A percentile compares a stretch with the other conserved stretches of the same genome.
phyloP scores from a whole-genome alignment of 169 alveolate species.

The Miamiensis avidus region DNA sequence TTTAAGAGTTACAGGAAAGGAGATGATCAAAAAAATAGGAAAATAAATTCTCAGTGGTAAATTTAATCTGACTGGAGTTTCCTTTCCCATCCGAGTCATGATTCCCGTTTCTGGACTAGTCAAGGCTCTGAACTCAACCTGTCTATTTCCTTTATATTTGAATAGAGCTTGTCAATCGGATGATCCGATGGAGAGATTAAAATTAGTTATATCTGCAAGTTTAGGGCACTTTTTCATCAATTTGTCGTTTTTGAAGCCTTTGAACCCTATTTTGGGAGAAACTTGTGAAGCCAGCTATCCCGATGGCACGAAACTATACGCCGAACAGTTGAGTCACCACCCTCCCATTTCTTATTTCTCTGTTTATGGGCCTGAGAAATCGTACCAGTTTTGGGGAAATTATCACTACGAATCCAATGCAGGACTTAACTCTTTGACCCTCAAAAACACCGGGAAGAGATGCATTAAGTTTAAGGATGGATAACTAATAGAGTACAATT shows the following conservation, averaged over 20 bases:
- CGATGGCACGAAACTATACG: conserved; percentile 64
- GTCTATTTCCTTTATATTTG: conserved; percentile 52
- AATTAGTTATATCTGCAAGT: conserved; percentile 44
- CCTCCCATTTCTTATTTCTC: conserved; percentile 79
- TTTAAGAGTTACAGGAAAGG: conserved; percentile 65
- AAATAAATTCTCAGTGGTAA: conserved; percentile 60
- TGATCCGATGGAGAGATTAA: conserved; percentile 68
- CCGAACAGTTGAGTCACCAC: conserved; percentile 76
- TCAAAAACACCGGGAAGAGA: conserved; percentile 71
- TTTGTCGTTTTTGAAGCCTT: conserved; percentile 55
- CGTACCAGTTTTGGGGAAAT: conserved; percentile 63
- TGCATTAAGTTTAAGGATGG: conserved; percentile 60
- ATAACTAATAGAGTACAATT: conserved; percentile 56
- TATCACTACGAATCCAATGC: conserved; percentile 63
- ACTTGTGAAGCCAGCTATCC: conserved; percentile 64
- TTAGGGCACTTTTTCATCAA: conserved; percentile 42
- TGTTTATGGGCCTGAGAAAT: conserved; percentile 61
- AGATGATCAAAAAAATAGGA: conserved; percentile 65
- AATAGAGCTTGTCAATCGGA: conserved; percentile 50
- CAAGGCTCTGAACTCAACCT: conserved; percentile 36
- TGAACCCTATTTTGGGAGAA: conserved; percentile 74
- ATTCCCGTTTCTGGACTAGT: conserved; percentile 44
- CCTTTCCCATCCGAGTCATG: conserved; percentile 78
- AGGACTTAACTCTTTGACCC: conserved; percentile 57
- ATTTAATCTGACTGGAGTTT: conserved; percentile 56